Evolutionary conservation across 2,329 filamentous ascomycete species (phyloP), one percentile per base, ranked within the genome.

Genomic region (Epichloe glyceriae): DNA sequence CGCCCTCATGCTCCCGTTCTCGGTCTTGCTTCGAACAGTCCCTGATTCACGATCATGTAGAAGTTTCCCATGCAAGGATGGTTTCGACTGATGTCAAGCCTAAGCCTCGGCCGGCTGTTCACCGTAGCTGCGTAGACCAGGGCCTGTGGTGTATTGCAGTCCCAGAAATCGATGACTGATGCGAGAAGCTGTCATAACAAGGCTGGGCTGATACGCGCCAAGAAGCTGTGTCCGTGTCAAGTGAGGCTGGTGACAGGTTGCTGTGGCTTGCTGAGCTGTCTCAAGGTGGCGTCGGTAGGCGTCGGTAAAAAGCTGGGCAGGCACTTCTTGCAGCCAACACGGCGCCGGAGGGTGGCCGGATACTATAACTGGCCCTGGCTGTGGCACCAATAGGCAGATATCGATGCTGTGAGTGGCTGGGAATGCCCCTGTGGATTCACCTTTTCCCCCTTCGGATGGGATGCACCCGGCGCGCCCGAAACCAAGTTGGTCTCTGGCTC

Each of bases 341-440:
- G 35, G 40, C 19, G 17, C 19, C 39, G 10, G 11, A 15, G 8
- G 39, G 19, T 40, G 39, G 12, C 8, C 11, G n/a, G 8, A 12
- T n/a, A n/a, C 35, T 38, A 5, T 10, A 37, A 10, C 39, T 42
- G 14, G 40, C 8, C 20, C 19, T 20, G 40, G 19, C 11, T 17
- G 40, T 15, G 40, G 40, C 19, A 19, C 40, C 17, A 41, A 19
- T 4, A 12, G 3, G 10, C 39, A 3, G 40, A 11, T 42, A 19
- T 42, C 19, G 40, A 42, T 22, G 33, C 54, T 49, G 53, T 57
- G 53, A 58, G 52, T 54, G 57, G 56, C 55, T 58, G 49, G 26
- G 15, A n/a, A 48, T 43, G 47, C 58, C 52, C 59, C 40, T 49
- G 47, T 43, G 47, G 47, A 43, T 34, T 38, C 45, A 17, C 10